Conservation (phyloP, 345 rosid species). For the Gossypium australe region DNA sequence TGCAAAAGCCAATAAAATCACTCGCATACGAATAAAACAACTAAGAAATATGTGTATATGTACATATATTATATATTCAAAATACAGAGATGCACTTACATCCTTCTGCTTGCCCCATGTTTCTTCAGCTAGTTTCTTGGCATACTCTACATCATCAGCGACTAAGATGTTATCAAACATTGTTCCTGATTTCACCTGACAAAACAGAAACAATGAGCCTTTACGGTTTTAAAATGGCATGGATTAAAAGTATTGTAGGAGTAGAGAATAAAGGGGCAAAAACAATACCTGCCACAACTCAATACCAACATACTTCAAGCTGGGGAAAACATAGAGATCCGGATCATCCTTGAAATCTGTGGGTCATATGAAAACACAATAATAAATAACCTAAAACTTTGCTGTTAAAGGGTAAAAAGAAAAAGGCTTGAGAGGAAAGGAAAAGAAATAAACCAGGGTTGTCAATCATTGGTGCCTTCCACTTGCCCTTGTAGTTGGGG, state of each 20-base stretch:
- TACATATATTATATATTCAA: not conserved
- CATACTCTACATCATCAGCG: constrained; percentile 75
- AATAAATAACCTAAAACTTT: not conserved
- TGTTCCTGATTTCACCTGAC: constrained; percentile 93
- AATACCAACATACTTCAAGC: constrained; percentile 86
- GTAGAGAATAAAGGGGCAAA: not conserved
- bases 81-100: constrained; percentile 35
- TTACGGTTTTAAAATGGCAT: not conserved
- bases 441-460: constrained; percentile 65
- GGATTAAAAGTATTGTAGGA: not conserved
- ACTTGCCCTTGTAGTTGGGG: constrained; percentile 89
- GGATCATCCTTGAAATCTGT: constrained; percentile 96
- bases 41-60: not conserved
- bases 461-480: constrained; percentile 96
- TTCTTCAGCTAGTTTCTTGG: constrained; percentile 81
- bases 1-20: constrained; percentile 27
- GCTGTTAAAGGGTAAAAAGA: not conserved
- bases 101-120: constrained; percentile 96
- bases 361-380: not conserved
- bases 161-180: constrained; percentile 85
- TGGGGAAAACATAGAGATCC: constrained; percentile 81
- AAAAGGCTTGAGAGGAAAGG: constrained; percentile 2
- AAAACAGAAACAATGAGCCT: not conserved
- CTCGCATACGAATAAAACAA: constrained; percentile 10
- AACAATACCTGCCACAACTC: constrained; percentile 92